phyloP scores from a whole-genome alignment of 306 rosid species.

The Glycine tomentella region DNA sequence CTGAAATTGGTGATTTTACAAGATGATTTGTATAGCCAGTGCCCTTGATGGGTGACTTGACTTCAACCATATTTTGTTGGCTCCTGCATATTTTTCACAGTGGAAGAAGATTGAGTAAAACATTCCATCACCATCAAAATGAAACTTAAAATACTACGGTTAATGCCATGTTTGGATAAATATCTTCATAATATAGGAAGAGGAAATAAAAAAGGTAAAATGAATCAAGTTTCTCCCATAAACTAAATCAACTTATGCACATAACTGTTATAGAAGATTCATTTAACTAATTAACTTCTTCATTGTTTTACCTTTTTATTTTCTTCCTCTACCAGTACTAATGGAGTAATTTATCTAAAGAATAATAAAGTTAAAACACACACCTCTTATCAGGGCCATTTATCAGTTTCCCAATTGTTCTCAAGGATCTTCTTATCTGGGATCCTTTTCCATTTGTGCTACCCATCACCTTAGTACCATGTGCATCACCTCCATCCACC shows the following conservation, averaged over 20 bases:
- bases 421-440: conserved; percentile 79
- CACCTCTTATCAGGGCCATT: conserved; percentile 89
- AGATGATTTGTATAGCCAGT: conserved; percentile 37
- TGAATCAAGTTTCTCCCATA: not conserved
- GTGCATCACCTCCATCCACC: conserved; percentile 53
- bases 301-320: not conserved
- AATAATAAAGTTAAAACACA: not conserved
- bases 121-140: not conserved
- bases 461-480: conserved; percentile 42
- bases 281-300: not conserved
- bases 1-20: conserved; percentile 57
- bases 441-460: conserved; percentile 80
- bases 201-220: not conserved
- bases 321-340: not conserved
- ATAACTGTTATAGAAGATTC: not conserved
- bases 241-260: not conserved
- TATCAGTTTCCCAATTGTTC: conserved; percentile 91
- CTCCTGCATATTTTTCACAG: conserved; percentile 62
- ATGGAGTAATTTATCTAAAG: not conserved
- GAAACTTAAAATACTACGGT: not conserved
- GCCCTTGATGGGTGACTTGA: conserved; percentile 57
- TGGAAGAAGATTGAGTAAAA: conserved; percentile 21
- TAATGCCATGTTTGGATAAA: not conserved
- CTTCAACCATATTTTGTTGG: conserved; percentile 64
- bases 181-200: not conserved